These are phyloP conservation scores for Backusella macrospora DNA, from an alignment of 192 early-diverging fungal species.

Conservation along the genomic window DNA sequence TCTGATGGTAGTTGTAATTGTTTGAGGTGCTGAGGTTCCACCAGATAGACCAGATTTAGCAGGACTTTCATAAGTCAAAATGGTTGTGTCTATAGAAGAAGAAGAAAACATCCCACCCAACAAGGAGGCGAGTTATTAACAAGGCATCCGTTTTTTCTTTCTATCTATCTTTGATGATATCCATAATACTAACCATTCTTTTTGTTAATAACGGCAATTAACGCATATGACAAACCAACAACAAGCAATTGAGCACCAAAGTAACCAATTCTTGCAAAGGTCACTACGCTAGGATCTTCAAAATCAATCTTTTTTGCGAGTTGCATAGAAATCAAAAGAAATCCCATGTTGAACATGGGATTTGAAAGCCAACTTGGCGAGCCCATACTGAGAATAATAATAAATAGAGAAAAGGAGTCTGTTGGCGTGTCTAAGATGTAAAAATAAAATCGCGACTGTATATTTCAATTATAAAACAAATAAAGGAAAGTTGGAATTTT, in stretches of 20 bases:
- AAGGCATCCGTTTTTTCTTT: not conserved
- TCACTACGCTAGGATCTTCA: slow-evolving; percentile 63
- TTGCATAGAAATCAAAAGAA: slow-evolving; percentile 72
- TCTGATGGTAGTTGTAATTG: slow-evolving; percentile 45
- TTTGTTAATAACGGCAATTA: slow-evolving; percentile 51
- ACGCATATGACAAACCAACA: slow-evolving; percentile 44
- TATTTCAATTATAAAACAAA: too few relatives aligned
- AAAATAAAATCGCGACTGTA: too few relatives aligned
- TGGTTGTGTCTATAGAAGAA: slow-evolving; percentile 66
- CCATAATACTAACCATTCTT: slow-evolving; percentile 69
- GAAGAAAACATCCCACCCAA: not conserved
- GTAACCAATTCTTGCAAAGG: slow-evolving; percentile 64
- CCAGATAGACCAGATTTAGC: slow-evolving; percentile 56
- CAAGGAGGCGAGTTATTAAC: slow-evolving; percentile 22
- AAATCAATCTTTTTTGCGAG: slow-evolving; percentile 70
- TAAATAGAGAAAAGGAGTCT: not conserved
- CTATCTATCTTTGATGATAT: not conserved
- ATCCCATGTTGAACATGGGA: slow-evolving; percentile 56
- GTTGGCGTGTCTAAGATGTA: too few relatives aligned
- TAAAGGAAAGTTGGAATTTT: too few relatives aligned
- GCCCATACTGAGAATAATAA: slow-evolving; percentile 29
- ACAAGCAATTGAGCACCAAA: slow-evolving; percentile 60
- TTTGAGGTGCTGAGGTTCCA: slow-evolving; percentile 22
- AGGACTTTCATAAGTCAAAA: slow-evolving; percentile 76
- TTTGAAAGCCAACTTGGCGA: slow-evolving; percentile 34